A percentile compares a stretch with the other conserved stretches of the same genome.
phyloP scores from a whole-genome alignment of 2,329 filamentous ascomycete genomes.

The Ascochyta clinopodiicola region DNA sequence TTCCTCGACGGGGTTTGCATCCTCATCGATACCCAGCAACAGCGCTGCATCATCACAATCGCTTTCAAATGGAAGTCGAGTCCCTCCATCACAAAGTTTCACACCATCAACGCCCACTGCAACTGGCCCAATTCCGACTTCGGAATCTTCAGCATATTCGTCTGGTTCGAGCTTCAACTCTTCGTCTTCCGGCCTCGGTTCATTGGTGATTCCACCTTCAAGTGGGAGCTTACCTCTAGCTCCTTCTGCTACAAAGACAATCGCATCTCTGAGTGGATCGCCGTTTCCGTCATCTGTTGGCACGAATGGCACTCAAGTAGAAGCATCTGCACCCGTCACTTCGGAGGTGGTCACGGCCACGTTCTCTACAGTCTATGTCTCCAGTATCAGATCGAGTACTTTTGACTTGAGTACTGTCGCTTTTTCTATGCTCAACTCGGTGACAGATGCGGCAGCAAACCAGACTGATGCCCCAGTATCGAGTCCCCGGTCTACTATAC shows the following conservation, averaged over 20 bases:
- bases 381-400: neutral
- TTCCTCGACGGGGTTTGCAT: neutral
- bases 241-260: neutral
- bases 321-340: neutral
- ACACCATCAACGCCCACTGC: neutral
- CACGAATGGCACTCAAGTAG: neutral
- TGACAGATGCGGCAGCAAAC: neutral
- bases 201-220: neutral
- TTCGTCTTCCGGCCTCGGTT: neutral
- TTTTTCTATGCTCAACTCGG: conserved; percentile 11
- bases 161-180: neutral
- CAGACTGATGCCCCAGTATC: neutral
- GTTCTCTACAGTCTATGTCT: conserved; percentile 11
- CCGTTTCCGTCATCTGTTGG: neutral
- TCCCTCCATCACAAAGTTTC: neutral
- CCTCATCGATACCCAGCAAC: neutral
- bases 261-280: neutral
- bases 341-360: conserved; percentile 6
- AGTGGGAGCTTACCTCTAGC: neutral
- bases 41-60: neutral
- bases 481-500: neutral
- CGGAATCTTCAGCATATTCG: neutral
- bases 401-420: conserved; percentile 4
- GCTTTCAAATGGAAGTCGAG: neutral
- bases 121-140: neutral